These are phyloP conservation scores for Xanthoconium stramineum DNA, from an alignment of 768 basidiomycete species.

Conservation along the genomic window DNA sequence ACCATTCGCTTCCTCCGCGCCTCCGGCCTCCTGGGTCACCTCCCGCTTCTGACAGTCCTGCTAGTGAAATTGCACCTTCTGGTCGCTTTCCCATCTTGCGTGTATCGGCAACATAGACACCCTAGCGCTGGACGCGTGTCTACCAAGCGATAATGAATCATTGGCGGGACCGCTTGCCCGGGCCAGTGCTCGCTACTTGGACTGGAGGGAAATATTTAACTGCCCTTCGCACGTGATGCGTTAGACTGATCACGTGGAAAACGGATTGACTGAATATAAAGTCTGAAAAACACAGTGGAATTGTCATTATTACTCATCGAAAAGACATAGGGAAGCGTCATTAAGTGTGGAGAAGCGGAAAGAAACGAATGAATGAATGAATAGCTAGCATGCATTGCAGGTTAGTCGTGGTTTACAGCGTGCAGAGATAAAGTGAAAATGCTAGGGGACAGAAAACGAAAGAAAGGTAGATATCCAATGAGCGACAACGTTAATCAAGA, in stretches of 20 bases:
- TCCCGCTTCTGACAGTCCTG: not conserved
- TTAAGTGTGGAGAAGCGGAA: conserved; percentile 5
- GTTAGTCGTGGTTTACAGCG: conserved; percentile 25
- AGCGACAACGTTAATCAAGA: conserved; percentile 28
- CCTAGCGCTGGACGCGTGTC: conserved; percentile 1
- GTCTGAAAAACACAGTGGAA: not conserved
- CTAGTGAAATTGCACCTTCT: not conserved
- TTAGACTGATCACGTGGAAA: conserved; percentile 20
- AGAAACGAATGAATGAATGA: conserved; percentile 6
- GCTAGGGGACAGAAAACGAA: not conserved
- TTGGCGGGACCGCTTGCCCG: conserved; percentile 5
- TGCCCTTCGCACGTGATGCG: conserved; percentile 23
- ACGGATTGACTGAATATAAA: not conserved
- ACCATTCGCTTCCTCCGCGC: not conserved
- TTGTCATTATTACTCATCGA: conserved; percentile 4
- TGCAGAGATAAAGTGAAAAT: conserved; percentile 20
- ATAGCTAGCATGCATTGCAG: conserved; percentile 23
- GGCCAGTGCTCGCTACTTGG: not conserved
- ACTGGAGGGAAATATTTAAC: not conserved
- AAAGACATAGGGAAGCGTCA: conserved; percentile 1
- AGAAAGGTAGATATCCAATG: conserved; percentile 13
- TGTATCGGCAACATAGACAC: not conserved
- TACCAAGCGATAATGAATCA: not conserved
- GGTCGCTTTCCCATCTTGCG: not conserved
- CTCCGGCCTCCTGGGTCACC: conserved; percentile 6